Conservation (phyloP, 805 yeast genomes). For the Starmerella kuoi region DNA sequence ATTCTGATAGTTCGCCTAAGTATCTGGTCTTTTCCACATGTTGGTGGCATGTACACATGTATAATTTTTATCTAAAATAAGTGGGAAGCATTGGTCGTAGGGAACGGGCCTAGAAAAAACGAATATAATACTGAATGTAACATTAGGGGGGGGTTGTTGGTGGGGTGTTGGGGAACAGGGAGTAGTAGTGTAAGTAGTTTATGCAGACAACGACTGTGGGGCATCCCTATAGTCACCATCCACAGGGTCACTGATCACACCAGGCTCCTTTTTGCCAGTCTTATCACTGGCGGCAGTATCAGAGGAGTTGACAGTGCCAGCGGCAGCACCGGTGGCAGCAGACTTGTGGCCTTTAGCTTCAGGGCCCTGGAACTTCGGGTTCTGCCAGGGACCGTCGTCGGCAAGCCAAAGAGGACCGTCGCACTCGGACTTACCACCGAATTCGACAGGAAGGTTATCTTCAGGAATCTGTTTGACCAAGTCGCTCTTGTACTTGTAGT, state of each 20-base stretch:
- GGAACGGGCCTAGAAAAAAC: too few species aligned
- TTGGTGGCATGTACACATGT: too few species aligned
- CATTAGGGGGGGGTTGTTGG: too few species aligned
- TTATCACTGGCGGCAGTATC: not conserved
- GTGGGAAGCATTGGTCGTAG: too few species aligned
- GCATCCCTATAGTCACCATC: conserved; percentile 4
- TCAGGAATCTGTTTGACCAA: conserved; percentile 84
- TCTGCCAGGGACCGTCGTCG: conserved; percentile 98
- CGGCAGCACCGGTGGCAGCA: conserved; percentile 1
- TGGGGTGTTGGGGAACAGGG: too few species aligned
- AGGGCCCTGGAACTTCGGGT: conserved; percentile 73
- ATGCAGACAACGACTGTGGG: conserved; percentile 1
- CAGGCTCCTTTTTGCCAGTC: not conserved
- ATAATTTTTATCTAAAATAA: too few species aligned
- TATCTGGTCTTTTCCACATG: too few species aligned
- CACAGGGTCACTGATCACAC: not conserved
- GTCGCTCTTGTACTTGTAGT: conserved; percentile 66
- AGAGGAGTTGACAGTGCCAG: not conserved
- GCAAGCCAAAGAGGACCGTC: conserved; percentile 63
- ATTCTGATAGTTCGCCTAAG: too few species aligned
- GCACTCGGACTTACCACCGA: conserved; percentile 71
- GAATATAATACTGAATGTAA: too few species aligned
- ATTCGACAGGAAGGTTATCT: conserved; percentile 80
- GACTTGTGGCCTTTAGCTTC: conserved; percentile 43
- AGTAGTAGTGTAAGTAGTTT: too few species aligned